Evolutionary conservation across 805 yeast genomes (phyloP).

Genomic region (Yueomyces sp.): DNA sequence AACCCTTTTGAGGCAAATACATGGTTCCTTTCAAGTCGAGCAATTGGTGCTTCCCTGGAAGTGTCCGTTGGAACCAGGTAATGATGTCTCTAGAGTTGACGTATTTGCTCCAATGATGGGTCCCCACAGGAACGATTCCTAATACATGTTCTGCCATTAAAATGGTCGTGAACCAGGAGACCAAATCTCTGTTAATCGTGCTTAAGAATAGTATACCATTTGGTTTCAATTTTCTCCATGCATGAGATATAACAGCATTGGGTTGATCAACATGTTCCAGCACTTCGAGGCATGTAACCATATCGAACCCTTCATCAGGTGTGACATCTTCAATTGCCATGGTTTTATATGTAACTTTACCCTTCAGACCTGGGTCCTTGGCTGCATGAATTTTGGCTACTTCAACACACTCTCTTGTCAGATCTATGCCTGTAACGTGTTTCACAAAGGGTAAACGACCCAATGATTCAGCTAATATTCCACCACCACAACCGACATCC

Average conservation of each 20-base stretch:
- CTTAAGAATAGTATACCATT: constrained; percentile 73
- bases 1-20: constrained; percentile 73
- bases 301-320: constrained; percentile 41
- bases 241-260: constrained; percentile 51
- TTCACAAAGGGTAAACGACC: constrained; percentile 58
- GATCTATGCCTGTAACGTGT: constrained; percentile 69
- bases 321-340: constrained; percentile 45
- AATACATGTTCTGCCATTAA: constrained; percentile 76
- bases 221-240: constrained; percentile 52
- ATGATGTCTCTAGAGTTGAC: constrained; percentile 62
- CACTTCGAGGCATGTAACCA: constrained; percentile 87
- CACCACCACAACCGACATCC: constrained; percentile 99
- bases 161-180: constrained; percentile 88
- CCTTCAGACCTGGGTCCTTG: constrained; percentile 48
- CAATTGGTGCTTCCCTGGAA: constrained; percentile 36
- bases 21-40: constrained; percentile 64
- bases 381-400: constrained; percentile 63
- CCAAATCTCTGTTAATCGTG: constrained; percentile 78
- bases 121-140: constrained; percentile 78
- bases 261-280: constrained; percentile 91
- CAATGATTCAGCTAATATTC: constrained; percentile 73
- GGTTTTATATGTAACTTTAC: constrained; percentile 46
- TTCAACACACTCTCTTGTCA: constrained; percentile 67
- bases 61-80: constrained; percentile 43
- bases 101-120: constrained; percentile 80